These are phyloP conservation scores for Gonium pectorale DNA, from an alignment of 139 green algal genomes.

Conservation along the genomic window DNA sequence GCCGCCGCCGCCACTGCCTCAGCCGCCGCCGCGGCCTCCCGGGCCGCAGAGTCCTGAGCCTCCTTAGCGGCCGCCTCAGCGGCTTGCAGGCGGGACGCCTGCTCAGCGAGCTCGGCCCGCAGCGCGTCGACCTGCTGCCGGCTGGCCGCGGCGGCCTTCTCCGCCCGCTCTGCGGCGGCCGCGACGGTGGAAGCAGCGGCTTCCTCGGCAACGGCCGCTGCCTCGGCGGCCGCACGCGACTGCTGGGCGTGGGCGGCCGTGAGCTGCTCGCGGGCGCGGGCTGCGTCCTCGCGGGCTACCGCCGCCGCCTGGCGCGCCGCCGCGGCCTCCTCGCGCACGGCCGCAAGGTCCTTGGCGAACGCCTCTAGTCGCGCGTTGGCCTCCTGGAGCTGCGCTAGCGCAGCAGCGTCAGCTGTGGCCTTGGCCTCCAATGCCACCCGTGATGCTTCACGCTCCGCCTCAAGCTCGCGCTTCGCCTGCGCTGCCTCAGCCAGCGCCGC, in stretches of 20 bases:
- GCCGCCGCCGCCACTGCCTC: background rate
- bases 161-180: background rate
- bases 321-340: background rate
- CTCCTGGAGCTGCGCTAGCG: background rate
- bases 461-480: background rate
- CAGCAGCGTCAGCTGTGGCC: background rate
- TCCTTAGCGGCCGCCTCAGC: background rate
- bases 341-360: background rate
- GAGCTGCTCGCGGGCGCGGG: background rate
- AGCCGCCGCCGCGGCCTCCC: no score
- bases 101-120: background rate
- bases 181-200: background rate
- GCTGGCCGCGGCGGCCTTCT: constrained; percentile 9
- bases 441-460: background rate
- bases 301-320: background rate
- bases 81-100: background rate
- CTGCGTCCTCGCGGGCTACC: background rate
- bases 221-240: background rate
- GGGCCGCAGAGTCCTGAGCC: no score
- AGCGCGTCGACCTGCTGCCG: constrained; percentile 25
- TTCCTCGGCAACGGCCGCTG: background rate
- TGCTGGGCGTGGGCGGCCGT: background rate
- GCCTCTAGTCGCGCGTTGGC: background rate
- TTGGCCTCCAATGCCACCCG: background rate
- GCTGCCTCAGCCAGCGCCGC: background rate